phyloP scores from a whole-genome alignment of 805 yeast species.

The Diddensiella caesifluorescens region DNA sequence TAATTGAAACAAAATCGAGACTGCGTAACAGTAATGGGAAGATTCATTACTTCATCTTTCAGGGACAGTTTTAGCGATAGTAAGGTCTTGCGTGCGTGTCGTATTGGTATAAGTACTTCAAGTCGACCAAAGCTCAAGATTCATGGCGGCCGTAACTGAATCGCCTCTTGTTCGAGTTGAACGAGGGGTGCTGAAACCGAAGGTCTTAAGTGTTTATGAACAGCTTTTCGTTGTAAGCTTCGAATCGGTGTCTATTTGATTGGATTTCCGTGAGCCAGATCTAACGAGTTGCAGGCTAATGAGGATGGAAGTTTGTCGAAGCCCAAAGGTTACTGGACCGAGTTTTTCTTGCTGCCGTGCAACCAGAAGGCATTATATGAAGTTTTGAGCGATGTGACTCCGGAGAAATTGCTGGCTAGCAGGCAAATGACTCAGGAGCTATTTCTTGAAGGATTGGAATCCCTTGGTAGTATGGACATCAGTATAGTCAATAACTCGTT shows the following conservation, averaged over 20 bases:
- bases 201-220: slow-evolving; percentile 32
- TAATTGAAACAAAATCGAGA: no score
- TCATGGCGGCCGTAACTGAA: slow-evolving; percentile 5
- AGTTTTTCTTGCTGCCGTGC: slow-evolving; percentile 21
- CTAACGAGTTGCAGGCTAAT: slow-evolving; percentile 15
- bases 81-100: no score
- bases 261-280: not conserved
- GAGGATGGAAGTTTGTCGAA: slow-evolving; percentile 16
- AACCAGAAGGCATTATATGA: slow-evolving; percentile 21
- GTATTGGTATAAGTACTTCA: no score
- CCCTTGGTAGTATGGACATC: slow-evolving; percentile 18
- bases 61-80: no score
- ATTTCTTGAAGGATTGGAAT: slow-evolving; percentile 22
- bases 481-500: slow-evolving; percentile 22
- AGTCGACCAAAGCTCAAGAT: no score
- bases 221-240: slow-evolving; percentile 23
- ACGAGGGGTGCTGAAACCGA: slow-evolving; percentile 29
- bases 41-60: no score
- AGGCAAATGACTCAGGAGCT: slow-evolving; percentile 19
- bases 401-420: slow-evolving; percentile 20
- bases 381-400: slow-evolving; percentile 22
- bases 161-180: slow-evolving; percentile 29
- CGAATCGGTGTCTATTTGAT: slow-evolving; percentile 2
- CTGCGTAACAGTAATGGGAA: no score
- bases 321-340: slow-evolving; percentile 21